A percentile compares a stretch with the other conserved stretches of the same genome.
Evolutionary conservation across 1,284 basidiomycete genomes (phyloP).

Genomic region (Thecaphora thlaspeos): DNA sequence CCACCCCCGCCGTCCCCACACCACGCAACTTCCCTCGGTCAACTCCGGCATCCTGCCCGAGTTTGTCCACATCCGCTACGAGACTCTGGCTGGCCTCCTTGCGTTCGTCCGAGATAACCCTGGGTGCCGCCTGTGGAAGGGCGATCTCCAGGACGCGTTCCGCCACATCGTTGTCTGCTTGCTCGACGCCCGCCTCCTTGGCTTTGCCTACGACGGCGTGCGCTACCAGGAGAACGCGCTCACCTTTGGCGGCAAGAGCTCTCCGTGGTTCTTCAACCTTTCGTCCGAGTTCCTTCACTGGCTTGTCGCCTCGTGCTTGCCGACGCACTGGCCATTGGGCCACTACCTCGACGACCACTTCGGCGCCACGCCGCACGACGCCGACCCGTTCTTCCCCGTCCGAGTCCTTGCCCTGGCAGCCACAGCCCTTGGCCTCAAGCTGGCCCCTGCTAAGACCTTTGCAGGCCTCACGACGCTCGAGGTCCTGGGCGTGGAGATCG

Average conservation of each 20-base stretch:
- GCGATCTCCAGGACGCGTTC: background rate
- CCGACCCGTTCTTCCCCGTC: too few relatives aligned
- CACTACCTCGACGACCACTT: constrained; percentile 3
- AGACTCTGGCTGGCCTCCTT: too few relatives aligned
- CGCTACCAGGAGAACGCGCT: background rate
- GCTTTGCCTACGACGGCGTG: background rate
- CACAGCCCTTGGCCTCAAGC: too few relatives aligned
- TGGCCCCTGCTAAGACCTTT: too few relatives aligned
- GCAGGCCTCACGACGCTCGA: too few relatives aligned
- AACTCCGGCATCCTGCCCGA: too few relatives aligned
- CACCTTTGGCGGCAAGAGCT: constrained; percentile 1
- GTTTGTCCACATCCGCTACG: too few relatives aligned
- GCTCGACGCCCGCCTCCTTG: constrained; percentile 1
- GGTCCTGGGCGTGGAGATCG: too few relatives aligned
- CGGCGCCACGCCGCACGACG: background rate
- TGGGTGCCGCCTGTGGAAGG: background rate
- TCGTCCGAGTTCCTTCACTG: background rate
- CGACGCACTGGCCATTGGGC: background rate
- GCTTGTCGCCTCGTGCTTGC: background rate
- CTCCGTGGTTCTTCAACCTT: constrained; percentile 1
- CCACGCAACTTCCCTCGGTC: too few relatives aligned
- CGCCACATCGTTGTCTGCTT: background rate
- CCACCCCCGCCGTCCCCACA: too few relatives aligned
- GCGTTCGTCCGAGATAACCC: too few relatives aligned
- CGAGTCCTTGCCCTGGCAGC: too few relatives aligned